Percentiles rank a stretch among this genome's conserved stretches.
These are phyloP conservation scores for Candida sojae DNA, from an alignment of 1,139 yeast genomes.

Conservation along the genomic window DNA sequence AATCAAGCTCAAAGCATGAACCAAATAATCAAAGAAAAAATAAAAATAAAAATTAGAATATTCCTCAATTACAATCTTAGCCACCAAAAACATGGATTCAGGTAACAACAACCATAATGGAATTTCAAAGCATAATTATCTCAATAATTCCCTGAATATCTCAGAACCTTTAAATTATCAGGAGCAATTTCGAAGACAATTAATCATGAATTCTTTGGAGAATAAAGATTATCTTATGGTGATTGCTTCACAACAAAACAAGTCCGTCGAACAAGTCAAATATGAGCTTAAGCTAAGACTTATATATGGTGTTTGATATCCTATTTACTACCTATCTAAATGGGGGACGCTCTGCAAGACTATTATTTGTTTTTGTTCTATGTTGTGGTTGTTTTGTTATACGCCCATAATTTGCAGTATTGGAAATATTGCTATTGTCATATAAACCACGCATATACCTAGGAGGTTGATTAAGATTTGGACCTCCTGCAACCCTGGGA, in stretches of 20 bases:
- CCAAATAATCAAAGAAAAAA: background rate
- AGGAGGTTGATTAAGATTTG: slow-evolving; percentile 48
- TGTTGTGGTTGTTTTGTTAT: slow-evolving; percentile 1
- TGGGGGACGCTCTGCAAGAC: slow-evolving; percentile 21
- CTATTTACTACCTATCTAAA: slow-evolving; percentile 18
- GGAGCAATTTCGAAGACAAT: slow-evolving; percentile 41
- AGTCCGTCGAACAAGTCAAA: slow-evolving; percentile 45
- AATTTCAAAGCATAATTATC: background rate
- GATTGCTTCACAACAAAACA: slow-evolving; percentile 46
- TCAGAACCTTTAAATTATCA: slow-evolving; percentile 27
- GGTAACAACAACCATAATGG: background rate
- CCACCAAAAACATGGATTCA: background rate
- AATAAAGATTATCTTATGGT: slow-evolving; percentile 45
- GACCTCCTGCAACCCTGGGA: slow-evolving; percentile 13
- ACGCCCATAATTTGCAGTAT: slow-evolving; percentile 5
- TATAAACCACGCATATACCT: slow-evolving; percentile 45
- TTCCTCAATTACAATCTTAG: too few species aligned
- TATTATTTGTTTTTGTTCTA: background rate
- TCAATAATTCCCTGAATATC: background rate
- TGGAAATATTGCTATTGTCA: slow-evolving; percentile 20
- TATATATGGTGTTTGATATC: slow-evolving; percentile 10
- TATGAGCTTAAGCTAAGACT: slow-evolving; percentile 36
- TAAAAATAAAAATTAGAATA: background rate
- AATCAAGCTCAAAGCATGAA: background rate
- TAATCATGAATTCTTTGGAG: slow-evolving; percentile 43